Percentiles rank a stretch among this genome's conserved stretches.
phyloP scores from a whole-genome alignment of 176 grass and related monocot genomes.

The Thinopyrum elongatum region DNA sequence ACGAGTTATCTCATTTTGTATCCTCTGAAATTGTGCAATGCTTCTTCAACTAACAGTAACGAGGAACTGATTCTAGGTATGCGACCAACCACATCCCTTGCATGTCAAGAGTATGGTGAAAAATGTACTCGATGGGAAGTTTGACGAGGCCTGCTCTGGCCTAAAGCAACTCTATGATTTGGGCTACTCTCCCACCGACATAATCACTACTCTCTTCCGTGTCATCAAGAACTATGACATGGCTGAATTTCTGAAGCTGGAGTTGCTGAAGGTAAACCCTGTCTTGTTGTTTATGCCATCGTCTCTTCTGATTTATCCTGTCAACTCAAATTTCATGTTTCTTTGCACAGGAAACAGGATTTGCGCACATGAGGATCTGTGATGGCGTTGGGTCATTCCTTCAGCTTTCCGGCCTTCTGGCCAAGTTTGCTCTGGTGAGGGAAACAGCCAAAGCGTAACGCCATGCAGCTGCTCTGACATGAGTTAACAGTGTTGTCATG shows the following conservation, averaged over 20 bases:
- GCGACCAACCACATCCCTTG: slow-evolving; percentile 91
- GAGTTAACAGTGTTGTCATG: neutral
- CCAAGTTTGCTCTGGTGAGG: slow-evolving; percentile 73
- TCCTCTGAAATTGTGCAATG: neutral
- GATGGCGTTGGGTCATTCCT: slow-evolving; percentile 94
- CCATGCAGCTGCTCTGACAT: slow-evolving; percentile 6
- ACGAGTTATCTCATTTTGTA: neutral
- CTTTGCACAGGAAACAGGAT: slow-evolving; percentile 70
- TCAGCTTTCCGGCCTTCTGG: slow-evolving; percentile 89
- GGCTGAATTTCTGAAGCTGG: slow-evolving; percentile 91
- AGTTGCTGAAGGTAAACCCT: slow-evolving; percentile 78
- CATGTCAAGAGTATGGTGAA: slow-evolving; percentile 94
- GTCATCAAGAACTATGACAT: slow-evolving; percentile 98
- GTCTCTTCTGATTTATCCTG: neutral
- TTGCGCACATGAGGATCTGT: slow-evolving; percentile 98
- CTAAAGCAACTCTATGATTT: slow-evolving; percentile 92
- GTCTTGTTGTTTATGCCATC: neutral
- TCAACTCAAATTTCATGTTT: slow-evolving; percentile 10
- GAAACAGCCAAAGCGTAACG: slow-evolving; percentile 58
- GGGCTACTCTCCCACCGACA: slow-evolving; percentile 91
- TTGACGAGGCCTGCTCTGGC: slow-evolving; percentile 71
- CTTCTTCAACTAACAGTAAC: slow-evolving; percentile 9
- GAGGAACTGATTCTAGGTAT: slow-evolving; percentile 45
- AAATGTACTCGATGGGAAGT: slow-evolving; percentile 80
- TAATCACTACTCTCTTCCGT: slow-evolving; percentile 90